A percentile compares a stretch with the other conserved stretches of the same genome.
Conservation (phyloP, 1,284 basidiomycete genomes). For the Wolfiporia cocos region DNA sequence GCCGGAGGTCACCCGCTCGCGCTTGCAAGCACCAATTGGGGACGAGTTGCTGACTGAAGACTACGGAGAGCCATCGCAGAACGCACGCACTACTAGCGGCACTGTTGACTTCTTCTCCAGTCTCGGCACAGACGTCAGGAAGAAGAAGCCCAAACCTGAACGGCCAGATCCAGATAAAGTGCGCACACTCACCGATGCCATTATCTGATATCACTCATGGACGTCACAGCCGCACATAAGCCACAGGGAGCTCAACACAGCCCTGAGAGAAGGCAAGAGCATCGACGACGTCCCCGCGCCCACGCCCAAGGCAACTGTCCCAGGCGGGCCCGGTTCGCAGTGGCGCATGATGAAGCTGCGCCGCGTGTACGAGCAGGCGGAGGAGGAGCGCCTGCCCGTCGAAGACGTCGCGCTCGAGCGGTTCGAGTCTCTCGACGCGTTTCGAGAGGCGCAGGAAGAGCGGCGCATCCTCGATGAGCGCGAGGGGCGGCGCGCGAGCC, state of each 20-base stretch:
- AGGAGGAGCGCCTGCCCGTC: conserved; percentile 72
- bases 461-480: conserved; percentile 80
- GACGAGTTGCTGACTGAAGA: conserved; percentile 62
- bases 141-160: conserved; percentile 58
- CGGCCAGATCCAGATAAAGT: conserved; percentile 73
- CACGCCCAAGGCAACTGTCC: conserved; percentile 46
- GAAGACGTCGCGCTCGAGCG: conserved; percentile 87
- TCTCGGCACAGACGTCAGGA: conserved; percentile 66
- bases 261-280: conserved; percentile 57
- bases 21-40: conserved; percentile 22
- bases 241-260: conserved; percentile 76
- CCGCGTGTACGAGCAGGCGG: conserved; percentile 83
- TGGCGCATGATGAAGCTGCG: conserved; percentile 99
- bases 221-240: conserved; percentile 54
- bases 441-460: conserved; percentile 86
- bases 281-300: conserved; percentile 52
- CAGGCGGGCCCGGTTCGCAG: conserved; percentile 87
- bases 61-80: conserved; percentile 55
- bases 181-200: conserved; percentile 12
- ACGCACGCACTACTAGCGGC: conserved; percentile 41
- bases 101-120: conserved; percentile 82
- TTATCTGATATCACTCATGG: conserved; percentile 28
- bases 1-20: conserved; percentile 18
- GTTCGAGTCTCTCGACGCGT: conserved; percentile 81
- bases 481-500: conserved; percentile 42